Evolutionary conservation across 2,329 filamentous ascomycete species (phyloP), one percentile per base, ranked within the genome.

Genomic region (Aspergillus bombycis): DNA sequence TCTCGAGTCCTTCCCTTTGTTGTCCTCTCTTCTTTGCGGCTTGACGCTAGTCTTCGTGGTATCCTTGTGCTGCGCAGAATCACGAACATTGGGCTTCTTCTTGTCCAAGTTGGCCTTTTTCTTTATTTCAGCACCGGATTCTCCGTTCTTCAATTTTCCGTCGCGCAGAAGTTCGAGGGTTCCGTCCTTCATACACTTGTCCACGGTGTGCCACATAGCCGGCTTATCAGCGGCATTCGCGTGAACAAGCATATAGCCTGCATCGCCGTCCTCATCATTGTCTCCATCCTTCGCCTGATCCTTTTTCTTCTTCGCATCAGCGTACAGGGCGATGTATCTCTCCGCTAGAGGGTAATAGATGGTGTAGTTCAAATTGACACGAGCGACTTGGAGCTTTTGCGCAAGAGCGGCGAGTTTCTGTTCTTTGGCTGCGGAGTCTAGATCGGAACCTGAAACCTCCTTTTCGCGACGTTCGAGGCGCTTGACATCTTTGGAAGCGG

Each of bases 311-410:
- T 79, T 66, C 61, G 74, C 69, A 60, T 74, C 75, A 9, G 80
- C 79, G 66, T 84, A 89, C 3, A 89, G 74, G 23, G 85, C 83
- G 14, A 85, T 80, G 74, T 90, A 90, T 63, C 86, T 84, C 70
- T 85, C 80, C 61, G 83, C 82, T 26, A 89, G 79, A 16, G 88
- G 88, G 66, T 84, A 88, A 72, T 87, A 89, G 45, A 86, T 81
- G 9, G 87, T 84, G 72, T 90, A 90, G 70, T 87, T 88, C 66
- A 89, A 73, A 71, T 89, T 87, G 26, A 88, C 82, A 59, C 85
- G 82, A 9, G 83, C 81, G 34, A 74, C 74, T 67, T 85, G 82
- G 28, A 85, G 75, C 58, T 77, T 76, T 50, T 68, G 57, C 4
- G 65, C 64, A 71, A 75, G 54, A 79, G 70, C 55, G 56, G 64